Conservation (phyloP, 1,284 basidiomycete genomes). For the Malassezia vespertilionis region DNA sequence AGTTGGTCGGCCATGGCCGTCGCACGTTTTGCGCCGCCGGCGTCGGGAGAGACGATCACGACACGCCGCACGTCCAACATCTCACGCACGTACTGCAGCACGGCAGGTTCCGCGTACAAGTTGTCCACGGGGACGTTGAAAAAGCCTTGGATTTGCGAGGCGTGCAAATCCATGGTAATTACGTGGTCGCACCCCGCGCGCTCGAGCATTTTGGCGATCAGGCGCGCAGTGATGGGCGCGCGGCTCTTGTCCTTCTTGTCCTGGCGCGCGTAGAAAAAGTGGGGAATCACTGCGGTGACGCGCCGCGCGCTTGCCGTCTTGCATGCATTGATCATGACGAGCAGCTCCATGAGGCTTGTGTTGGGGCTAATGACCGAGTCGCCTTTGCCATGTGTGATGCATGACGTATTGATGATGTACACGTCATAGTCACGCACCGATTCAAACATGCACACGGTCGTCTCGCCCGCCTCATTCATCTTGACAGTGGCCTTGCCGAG, state of each 20-base stretch:
- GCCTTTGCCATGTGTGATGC: constrained; percentile 53
- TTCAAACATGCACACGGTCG: constrained; percentile 79
- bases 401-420: constrained; percentile 94
- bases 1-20: constrained; percentile 94
- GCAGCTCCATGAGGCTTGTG: constrained; percentile 84
- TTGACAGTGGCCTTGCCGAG: constrained; percentile 58
- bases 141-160: constrained; percentile 63
- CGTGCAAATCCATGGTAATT: constrained; percentile 54
- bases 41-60: constrained; percentile 96
- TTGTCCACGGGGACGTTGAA: constrained; percentile 99
- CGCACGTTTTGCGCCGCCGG: constrained; percentile 93
- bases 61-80: constrained; percentile 77
- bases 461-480: constrained; percentile 82
- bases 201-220: constrained; percentile 98
- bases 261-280: constrained; percentile 51
- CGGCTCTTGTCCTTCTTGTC: constrained; percentile 99
- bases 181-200: constrained; percentile 97
- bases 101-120: constrained; percentile 92
- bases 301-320: constrained; percentile 72
- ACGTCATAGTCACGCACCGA: constrained; percentile 97
- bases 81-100: constrained; percentile 84
- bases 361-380: constrained; percentile 26
- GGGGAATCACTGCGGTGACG: constrained; percentile 72
- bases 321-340: constrained; percentile 99
- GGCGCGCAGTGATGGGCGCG: constrained; percentile 94